Conservation (phyloP, 2,329 filamentous ascomycete genomes). For the Ophiostoma triangulosporum region DNA sequence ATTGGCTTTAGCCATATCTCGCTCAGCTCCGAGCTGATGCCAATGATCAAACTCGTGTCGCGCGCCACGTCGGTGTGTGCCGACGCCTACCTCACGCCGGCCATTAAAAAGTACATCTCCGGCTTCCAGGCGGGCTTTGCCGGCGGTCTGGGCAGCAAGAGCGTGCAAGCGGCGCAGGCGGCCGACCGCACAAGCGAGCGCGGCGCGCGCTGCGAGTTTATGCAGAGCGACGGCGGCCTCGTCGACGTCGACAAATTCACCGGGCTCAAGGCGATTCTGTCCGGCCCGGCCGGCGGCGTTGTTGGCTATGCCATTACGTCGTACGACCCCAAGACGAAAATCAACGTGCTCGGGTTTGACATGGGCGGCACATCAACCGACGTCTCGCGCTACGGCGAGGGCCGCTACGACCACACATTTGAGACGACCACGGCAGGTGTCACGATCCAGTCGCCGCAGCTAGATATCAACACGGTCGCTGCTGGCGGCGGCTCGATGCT, state of each 20-base stretch:
- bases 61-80: slow-evolving; percentile 65
- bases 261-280: slow-evolving; percentile 72
- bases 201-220: slow-evolving; percentile 80
- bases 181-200: slow-evolving; percentile 25
- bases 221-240: slow-evolving; percentile 72
- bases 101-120: slow-evolving; percentile 59
- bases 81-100: slow-evolving; percentile 67
- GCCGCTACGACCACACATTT: slow-evolving; percentile 84
- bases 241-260: slow-evolving; percentile 71
- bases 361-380: slow-evolving; percentile 94
- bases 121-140: slow-evolving; percentile 71
- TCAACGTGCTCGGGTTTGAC: slow-evolving; percentile 84
- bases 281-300: slow-evolving; percentile 83
- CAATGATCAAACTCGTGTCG: slow-evolving; percentile 76
- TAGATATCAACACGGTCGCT: slow-evolving; percentile 91
- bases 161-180: slow-evolving; percentile 42
- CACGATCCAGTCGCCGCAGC: slow-evolving; percentile 79
- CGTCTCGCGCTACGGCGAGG: slow-evolving; percentile 73
- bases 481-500: slow-evolving; percentile 76
- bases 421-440: slow-evolving; percentile 70
- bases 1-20: slow-evolving; percentile 77
- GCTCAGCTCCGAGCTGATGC: slow-evolving; percentile 69
- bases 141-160: slow-evolving; percentile 64
- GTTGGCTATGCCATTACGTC: slow-evolving; percentile 87
- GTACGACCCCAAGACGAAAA: slow-evolving; percentile 70